These are phyloP conservation scores for Pleurotus citrinopileatus DNA, from an alignment of 768 basidiomycete genomes.

Conservation along the genomic window DNA sequence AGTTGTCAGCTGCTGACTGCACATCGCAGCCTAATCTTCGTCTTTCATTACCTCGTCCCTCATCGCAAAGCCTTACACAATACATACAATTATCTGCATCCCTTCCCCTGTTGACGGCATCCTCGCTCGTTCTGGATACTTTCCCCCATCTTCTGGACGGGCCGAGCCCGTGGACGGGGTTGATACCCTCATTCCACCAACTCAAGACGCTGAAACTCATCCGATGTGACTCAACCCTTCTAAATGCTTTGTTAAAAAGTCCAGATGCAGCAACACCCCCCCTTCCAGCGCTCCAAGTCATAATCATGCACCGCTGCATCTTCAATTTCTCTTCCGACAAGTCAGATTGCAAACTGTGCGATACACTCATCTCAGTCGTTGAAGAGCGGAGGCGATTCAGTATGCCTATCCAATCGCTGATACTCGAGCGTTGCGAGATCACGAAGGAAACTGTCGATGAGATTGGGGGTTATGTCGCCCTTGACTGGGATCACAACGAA, in stretches of 20 bases:
- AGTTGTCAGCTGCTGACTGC: too few species aligned
- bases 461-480: not conserved
- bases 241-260: not conserved
- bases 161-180: too few species aligned
- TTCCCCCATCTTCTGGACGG: too few species aligned
- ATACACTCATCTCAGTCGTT: not conserved
- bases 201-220: not conserved
- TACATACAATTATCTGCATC: too few species aligned
- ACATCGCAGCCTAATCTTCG: too few species aligned
- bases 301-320: not conserved
- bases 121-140: too few species aligned
- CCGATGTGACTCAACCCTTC: not conserved
- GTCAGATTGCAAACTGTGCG: not conserved
- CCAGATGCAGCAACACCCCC: not conserved
- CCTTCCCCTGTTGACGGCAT: too few species aligned
- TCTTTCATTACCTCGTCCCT: too few species aligned
- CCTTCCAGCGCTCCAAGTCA: not conserved
- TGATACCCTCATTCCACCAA: not conserved
- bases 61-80: too few species aligned
- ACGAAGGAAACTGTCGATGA: not conserved
- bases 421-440: not conserved
- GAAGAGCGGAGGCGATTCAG: not conserved
- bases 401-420: not conserved
- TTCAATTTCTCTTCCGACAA: not conserved
- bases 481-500: not conserved